phyloP scores from a whole-genome alignment of 2,329 filamentous ascomycete species.

The Bretziella fagacearum region DNA sequence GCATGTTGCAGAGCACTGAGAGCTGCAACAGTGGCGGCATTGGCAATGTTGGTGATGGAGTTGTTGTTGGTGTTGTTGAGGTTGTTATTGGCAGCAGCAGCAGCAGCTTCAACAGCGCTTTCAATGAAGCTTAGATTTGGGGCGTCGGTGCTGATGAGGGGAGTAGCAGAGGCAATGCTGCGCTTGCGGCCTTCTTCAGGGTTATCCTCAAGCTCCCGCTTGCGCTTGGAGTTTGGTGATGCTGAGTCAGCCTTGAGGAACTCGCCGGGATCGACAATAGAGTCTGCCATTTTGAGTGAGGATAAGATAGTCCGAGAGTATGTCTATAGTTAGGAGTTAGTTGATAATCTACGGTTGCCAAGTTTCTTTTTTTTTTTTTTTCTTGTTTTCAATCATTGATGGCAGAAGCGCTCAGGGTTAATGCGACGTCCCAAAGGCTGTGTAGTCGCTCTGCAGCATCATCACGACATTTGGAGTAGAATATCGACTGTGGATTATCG shows the following conservation, averaged over 20 bases:
- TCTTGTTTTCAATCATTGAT: too few relatives aligned
- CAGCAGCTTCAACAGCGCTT: constrained; percentile 31
- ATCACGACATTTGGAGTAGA: too few relatives aligned
- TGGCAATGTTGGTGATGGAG: constrained; percentile 7
- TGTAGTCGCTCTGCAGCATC: too few relatives aligned
- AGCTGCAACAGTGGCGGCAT: constrained; percentile 13
- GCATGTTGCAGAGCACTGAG: constrained; percentile 41
- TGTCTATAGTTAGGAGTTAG: too few relatives aligned
- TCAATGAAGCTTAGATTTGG: constrained; percentile 30
- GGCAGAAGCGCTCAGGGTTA: too few relatives aligned
- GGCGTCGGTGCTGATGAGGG: constrained; percentile 12
- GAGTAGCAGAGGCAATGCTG: constrained; percentile 26
- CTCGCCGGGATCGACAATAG: constrained; percentile 7
- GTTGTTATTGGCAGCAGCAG: constrained; percentile 23
- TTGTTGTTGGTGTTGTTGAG: neutral
- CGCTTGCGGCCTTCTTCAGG: constrained; percentile 37
- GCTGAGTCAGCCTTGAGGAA: constrained; percentile 15
- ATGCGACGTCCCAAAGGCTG: too few relatives aligned
- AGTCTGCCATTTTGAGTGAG: constrained; percentile 9
- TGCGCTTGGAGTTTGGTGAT: constrained; percentile 36
- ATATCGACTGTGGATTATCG: too few relatives aligned
- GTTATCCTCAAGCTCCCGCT: constrained; percentile 33
- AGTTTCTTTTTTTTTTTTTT: too few relatives aligned
- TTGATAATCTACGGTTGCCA: too few relatives aligned
- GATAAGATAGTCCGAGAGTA: too few relatives aligned